Conservation (phyloP, 2,329 filamentous ascomycete species). For the Fusarium siculi region DNA sequence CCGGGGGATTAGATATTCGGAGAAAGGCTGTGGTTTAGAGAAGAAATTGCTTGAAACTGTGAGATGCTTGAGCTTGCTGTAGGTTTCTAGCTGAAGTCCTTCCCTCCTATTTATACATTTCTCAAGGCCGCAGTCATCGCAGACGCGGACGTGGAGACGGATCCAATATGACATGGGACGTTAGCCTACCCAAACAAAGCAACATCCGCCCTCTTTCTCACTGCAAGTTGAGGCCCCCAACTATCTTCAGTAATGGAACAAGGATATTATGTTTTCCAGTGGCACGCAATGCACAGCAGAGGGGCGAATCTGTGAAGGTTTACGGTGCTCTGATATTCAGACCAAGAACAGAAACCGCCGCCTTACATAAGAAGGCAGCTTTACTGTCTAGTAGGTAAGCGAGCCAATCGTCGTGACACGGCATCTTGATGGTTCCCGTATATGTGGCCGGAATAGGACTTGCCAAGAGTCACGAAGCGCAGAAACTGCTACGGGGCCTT, state of each 20-base stretch:
- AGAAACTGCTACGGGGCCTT: background rate
- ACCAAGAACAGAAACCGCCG: background rate
- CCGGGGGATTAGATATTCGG: background rate
- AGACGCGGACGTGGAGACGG: too few species aligned
- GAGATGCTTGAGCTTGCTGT: background rate
- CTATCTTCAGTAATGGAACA: background rate
- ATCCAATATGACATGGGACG: background rate
- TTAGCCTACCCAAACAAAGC: background rate
- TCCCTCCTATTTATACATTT: background rate
- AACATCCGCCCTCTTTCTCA: background rate
- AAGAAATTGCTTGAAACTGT: background rate
- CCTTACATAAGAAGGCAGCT: too few species aligned
- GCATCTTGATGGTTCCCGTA: background rate
- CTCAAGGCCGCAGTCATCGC: background rate
- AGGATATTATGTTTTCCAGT: background rate
- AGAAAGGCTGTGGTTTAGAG: background rate
- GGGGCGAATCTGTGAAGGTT: rapidly evolving
- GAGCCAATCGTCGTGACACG: background rate
- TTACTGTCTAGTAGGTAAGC: background rate
- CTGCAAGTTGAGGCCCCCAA: background rate
- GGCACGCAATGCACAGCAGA: background rate
- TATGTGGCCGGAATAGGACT: background rate
- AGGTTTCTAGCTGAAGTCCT: background rate
- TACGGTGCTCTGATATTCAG: background rate
- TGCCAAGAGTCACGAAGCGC: background rate